Percentiles rank a stretch among this genome's conserved stretches.
phyloP scores from a whole-genome alignment of 2,329 filamentous ascomycete genomes.

The Colletotrichum karsti region DNA sequence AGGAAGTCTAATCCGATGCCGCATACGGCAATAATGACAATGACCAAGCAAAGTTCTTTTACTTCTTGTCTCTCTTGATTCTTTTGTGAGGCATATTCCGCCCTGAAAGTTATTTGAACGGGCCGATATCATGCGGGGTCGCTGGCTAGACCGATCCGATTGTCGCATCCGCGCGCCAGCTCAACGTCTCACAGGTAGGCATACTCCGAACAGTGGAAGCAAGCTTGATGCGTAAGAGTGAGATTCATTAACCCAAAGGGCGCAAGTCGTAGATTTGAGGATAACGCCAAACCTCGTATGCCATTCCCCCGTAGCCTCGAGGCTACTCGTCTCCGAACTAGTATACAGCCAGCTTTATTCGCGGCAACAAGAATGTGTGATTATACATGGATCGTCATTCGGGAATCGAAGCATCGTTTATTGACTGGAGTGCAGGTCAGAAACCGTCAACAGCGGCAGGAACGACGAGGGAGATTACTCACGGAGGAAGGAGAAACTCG shows the following conservation, averaged over 20 bases:
- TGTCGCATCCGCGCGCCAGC: background rate
- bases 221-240: background rate
- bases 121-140: background rate
- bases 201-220: background rate
- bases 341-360: slow-evolving; percentile 27
- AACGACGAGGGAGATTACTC: slow-evolving; percentile 36
- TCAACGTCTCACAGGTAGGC: background rate
- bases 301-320: slow-evolving; percentile 21
- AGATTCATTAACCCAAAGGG: slow-evolving; percentile 14
- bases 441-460: background rate
- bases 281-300: background rate
- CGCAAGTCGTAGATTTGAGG: background rate
- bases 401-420: slow-evolving; percentile 10
- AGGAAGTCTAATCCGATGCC: background rate
- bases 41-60: background rate
- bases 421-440: slow-evolving; percentile 7
- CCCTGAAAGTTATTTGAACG: too few relatives aligned
- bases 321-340: slow-evolving; percentile 16
- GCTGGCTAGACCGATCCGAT: background rate
- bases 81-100: background rate
- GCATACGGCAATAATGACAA: background rate
- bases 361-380: slow-evolving; percentile 22
- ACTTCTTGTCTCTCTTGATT: background rate
- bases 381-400: slow-evolving; percentile 22
- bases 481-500: slow-evolving; percentile 74